Evolutionary conservation across 768 basidiomycete genomes (phyloP).

Genomic region (Podaxis rugospora): DNA sequence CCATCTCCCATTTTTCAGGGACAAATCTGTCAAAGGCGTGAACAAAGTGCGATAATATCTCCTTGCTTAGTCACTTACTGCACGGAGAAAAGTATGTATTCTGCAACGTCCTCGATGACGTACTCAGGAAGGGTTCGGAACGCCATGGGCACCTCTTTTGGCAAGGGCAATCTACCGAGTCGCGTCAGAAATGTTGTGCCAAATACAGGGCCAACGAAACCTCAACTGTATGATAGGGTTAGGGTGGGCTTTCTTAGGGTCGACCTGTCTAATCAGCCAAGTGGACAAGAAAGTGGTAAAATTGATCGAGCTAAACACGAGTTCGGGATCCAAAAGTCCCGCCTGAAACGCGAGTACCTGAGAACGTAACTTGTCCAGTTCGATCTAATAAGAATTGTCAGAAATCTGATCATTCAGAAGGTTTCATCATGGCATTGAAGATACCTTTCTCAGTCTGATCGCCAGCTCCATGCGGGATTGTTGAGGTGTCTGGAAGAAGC

Average conservation of each 20-base stretch:
- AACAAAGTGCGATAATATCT: neutral
- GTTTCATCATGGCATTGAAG: neutral
- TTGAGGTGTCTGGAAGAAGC: constrained; percentile 48
- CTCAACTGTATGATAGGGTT: constrained; percentile 59
- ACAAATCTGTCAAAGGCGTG: constrained; percentile 37
- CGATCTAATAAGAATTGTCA: constrained; percentile 36
- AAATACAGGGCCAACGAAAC: neutral
- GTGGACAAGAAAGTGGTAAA: constrained; percentile 91
- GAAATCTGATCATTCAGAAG: neutral
- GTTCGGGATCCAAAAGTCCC: constrained; percentile 83
- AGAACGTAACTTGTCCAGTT: constrained; percentile 67
- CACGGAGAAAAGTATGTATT: constrained; percentile 80
- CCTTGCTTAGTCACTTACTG: constrained; percentile 43
- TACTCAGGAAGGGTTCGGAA: constrained; percentile 94
- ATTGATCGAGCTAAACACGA: constrained; percentile 70
- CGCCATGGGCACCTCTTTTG: constrained; percentile 75
- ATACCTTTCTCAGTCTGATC: constrained; percentile 73
- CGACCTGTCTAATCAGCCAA: constrained; percentile 90
- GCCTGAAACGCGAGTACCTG: constrained; percentile 79
- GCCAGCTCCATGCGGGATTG: constrained; percentile 76
- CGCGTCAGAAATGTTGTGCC: neutral
- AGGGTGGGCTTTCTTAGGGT: constrained; percentile 78
- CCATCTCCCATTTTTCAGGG: constrained; percentile 77
- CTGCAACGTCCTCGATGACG: constrained; percentile 89
- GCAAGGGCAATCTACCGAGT: constrained; percentile 70